These are phyloP conservation scores for Nicotiana sylvestris DNA, from an alignment of 257 asterid genomes.

Conservation along the genomic window DNA sequence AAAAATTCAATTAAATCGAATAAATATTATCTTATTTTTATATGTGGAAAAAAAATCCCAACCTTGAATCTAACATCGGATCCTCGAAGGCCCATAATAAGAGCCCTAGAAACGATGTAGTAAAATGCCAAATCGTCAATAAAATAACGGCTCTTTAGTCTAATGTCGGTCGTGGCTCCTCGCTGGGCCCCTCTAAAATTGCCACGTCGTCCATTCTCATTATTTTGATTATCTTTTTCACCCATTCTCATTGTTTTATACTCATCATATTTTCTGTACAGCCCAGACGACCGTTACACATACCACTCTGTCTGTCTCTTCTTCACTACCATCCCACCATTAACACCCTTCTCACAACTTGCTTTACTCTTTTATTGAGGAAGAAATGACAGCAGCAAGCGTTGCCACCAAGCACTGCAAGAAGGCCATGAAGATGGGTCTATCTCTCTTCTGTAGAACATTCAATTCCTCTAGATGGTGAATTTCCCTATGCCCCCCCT, in stretches of 20 bases:
- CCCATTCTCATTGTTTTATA: background rate
- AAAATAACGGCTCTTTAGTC: constrained; percentile 8
- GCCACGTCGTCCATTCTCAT: constrained; percentile 33
- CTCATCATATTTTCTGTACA: constrained; percentile 2
- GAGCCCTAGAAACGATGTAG: background rate
- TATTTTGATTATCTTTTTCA: constrained; percentile 3
- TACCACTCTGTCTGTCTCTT: background rate
- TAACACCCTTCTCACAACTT: background rate
- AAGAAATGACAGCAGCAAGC: constrained; percentile 40
- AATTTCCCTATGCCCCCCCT: background rate
- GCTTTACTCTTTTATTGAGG: background rate
- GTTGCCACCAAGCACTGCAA: constrained; percentile 54
- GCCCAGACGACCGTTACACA: constrained; percentile 59
- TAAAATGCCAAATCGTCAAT: background rate
- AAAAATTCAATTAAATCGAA: no score
- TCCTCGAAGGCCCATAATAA: background rate
- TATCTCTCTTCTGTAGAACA: constrained; percentile 49
- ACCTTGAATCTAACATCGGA: background rate
- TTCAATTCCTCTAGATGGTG: constrained; percentile 90
- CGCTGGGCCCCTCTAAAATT: background rate
- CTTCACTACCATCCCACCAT: constrained; percentile 11
- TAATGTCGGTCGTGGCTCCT: background rate
- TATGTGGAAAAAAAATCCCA: no score
- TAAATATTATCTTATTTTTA: no score
- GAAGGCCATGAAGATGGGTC: constrained; percentile 56